phyloP scores from a whole-genome alignment of 1,139 yeast genomes.

The Hanseniaspora gamundiae region DNA sequence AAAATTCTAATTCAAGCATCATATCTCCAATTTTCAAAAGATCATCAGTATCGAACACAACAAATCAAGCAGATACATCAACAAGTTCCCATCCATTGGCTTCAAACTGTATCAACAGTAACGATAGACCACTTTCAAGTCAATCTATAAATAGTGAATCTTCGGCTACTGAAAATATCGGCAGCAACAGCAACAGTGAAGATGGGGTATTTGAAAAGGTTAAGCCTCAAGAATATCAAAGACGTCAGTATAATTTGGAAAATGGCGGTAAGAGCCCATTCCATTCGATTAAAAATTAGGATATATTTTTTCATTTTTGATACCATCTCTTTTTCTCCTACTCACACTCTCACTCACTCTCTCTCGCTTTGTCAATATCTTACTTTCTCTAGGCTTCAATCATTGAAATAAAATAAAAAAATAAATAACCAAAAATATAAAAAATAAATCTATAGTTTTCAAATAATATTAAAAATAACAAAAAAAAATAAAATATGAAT shows the following conservation, averaged over 20 bases:
- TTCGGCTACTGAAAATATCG: not conserved
- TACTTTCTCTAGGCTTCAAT: too few species aligned
- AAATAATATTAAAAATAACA: not conserved
- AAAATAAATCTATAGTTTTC: not conserved
- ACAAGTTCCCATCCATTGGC: not conserved
- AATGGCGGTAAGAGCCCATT: conserved; percentile 2
- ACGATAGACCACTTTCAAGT: not conserved
- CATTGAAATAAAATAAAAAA: not conserved
- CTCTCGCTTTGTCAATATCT: too few species aligned
- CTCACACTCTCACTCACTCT: too few species aligned
- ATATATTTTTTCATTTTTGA: not conserved
- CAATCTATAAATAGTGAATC: not conserved
- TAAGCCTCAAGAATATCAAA: conserved; percentile 6
- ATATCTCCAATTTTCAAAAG: not conserved
- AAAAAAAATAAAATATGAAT: not conserved
- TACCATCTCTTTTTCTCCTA: not conserved
- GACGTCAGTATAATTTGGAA: conserved; percentile 1
- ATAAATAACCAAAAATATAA: not conserved
- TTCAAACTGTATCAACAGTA: not conserved
- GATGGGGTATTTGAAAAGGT: conserved; percentile 6
- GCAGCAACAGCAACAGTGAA: not conserved
- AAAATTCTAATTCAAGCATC: not conserved
- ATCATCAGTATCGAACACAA: not conserved
- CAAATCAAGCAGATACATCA: too few species aligned
- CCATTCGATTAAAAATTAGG: conserved; percentile 5